Percentiles rank a stretch among this genome's conserved stretches.
Conservation (phyloP, 257 asterid species). For the Forsythia viridissima region DNA sequence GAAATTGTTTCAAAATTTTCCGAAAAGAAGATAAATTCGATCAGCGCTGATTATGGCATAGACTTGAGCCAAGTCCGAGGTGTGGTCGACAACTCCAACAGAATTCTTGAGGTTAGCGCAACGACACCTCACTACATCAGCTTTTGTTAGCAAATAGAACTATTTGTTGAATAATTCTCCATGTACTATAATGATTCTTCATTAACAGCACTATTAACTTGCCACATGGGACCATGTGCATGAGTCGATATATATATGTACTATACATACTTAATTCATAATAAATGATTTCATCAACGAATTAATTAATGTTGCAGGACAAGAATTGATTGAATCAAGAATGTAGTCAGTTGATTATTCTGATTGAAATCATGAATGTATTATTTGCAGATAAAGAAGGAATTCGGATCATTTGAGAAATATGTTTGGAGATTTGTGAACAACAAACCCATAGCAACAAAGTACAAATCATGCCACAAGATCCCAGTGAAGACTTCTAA, state of each 20-base stretch:
- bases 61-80: conserved; percentile 70
- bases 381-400: conserved; percentile 48
- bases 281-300: background rate
- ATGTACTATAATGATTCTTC: no score
- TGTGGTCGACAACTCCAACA: conserved; percentile 70
- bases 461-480: conserved; percentile 62
- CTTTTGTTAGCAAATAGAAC: background rate
- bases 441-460: conserved; percentile 55
- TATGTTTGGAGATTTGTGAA: conserved; percentile 82
- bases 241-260: background rate
- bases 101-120: conserved; percentile 57
- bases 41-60: conserved; percentile 49
- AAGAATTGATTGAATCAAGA: background rate
- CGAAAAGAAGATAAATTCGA: conserved; percentile 59
- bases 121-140: background rate
- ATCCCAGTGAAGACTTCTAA: conserved; percentile 86
- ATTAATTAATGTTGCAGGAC: background rate
- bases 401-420: conserved; percentile 55
- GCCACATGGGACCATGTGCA: background rate
- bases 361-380: background rate
- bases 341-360: background rate
- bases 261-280: background rate
- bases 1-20: conserved; percentile 56
- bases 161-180: no score
- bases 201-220: background rate